These are phyloP conservation scores for Paspalum notatum DNA, from an alignment of 176 grass and related monocot species.

Conservation along the genomic window DNA sequence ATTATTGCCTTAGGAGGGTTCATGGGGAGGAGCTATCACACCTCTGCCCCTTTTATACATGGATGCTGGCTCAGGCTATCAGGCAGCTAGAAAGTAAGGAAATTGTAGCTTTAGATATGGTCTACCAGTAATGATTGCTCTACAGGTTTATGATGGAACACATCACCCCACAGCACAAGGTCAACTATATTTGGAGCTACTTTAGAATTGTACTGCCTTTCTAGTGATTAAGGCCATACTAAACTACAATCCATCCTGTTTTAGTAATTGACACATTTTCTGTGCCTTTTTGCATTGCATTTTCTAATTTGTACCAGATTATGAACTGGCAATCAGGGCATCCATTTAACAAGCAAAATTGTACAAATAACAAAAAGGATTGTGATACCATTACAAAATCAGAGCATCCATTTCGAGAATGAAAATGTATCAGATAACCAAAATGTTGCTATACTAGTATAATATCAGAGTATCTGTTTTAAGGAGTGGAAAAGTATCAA, in stretches of 20 bases:
- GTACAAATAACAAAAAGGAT: too few relatives aligned
- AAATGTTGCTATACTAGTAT: background rate
- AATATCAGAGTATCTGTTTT: background rate
- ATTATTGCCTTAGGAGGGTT: constrained; percentile 39
- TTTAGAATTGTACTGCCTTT: constrained; percentile 43
- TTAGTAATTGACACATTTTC: constrained; percentile 25
- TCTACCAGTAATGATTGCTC: constrained; percentile 59
- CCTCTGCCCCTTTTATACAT: constrained; percentile 59
- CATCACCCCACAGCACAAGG: constrained; percentile 44
- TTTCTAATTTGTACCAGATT: background rate
- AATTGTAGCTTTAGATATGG: constrained; percentile 51
- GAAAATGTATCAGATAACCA: background rate
- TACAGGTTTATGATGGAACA: constrained; percentile 55
- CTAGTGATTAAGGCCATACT: constrained; percentile 40
- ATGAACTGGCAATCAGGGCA: constrained; percentile 1
- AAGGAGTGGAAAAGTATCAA: constrained; percentile 23
- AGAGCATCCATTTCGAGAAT: background rate
- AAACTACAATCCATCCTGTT: background rate
- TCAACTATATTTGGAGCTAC: constrained; percentile 58
- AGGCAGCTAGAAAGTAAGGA: constrained; percentile 31
- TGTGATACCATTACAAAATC: background rate
- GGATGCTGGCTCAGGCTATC: constrained; percentile 32
- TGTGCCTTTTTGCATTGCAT: constrained; percentile 2
- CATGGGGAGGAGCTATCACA: constrained; percentile 31
- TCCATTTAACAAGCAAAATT: too few relatives aligned